Evolutionary conservation across 1,139 yeast species (phyloP).

Genomic region (Saccharomyces hybrid): DNA sequence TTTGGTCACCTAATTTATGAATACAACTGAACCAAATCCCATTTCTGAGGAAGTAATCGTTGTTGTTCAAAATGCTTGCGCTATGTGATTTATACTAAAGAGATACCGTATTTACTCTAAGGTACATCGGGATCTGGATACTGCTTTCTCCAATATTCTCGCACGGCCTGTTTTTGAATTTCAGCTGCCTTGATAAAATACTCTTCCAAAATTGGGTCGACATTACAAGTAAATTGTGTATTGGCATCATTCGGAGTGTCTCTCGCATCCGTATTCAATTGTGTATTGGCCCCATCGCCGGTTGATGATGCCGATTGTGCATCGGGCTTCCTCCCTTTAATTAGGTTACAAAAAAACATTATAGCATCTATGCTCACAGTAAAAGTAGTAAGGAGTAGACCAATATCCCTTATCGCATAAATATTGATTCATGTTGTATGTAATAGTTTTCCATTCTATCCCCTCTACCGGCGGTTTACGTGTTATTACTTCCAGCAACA

Average conservation of each 20-base stretch:
- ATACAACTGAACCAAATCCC: background rate
- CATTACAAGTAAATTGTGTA: background rate
- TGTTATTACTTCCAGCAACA: background rate
- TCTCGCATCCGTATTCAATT: background rate
- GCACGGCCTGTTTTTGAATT: background rate
- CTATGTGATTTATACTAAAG: background rate
- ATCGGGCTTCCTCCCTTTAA: background rate
- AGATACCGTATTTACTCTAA: background rate
- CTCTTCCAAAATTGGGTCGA: background rate
- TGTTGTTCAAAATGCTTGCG: background rate
- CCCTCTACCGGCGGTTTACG: background rate
- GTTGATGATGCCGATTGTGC: background rate
- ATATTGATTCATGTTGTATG: background rate
- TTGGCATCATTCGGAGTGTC: background rate
- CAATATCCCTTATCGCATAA: background rate
- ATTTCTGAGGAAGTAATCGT: background rate
- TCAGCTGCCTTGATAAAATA: background rate
- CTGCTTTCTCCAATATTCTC: background rate
- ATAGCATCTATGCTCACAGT: background rate
- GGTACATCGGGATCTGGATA: background rate
- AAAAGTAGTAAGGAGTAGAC: background rate
- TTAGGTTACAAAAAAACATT: background rate
- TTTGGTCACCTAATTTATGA: background rate
- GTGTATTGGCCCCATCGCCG: background rate
- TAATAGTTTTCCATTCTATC: background rate